Evolutionary conservation across 192 early-diverging fungal genomes (phyloP).

Genomic region (Coemansia sp.): DNA sequence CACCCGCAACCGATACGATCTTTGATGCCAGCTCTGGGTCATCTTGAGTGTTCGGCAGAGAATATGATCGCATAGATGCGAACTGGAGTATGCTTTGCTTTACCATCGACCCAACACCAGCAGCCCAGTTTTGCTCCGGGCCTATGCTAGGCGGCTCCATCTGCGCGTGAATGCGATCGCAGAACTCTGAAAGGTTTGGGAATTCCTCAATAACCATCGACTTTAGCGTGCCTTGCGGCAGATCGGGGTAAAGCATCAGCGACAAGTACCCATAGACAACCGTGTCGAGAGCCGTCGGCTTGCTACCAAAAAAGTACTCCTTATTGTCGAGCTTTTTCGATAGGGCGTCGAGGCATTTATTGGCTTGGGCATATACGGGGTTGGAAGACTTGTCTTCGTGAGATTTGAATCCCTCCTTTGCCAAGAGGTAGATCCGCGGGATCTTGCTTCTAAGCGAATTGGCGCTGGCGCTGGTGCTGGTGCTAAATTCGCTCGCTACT

Average conservation of each 20-base stretch:
- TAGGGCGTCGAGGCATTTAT: slow-evolving; percentile 65
- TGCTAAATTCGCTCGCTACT: not conserved
- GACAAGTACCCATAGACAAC: slow-evolving; percentile 81
- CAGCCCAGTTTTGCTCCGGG: slow-evolving; percentile 17
- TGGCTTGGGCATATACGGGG: slow-evolving; percentile 70
- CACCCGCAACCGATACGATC: slow-evolving; percentile 18
- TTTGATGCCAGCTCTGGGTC: slow-evolving; percentile 22
- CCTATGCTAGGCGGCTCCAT: slow-evolving; percentile 18
- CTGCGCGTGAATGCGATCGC: slow-evolving; percentile 34
- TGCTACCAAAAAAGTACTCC: slow-evolving; percentile 80
- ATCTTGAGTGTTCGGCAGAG: not conserved
- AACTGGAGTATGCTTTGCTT: slow-evolving; percentile 19
- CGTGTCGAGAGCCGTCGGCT: slow-evolving; percentile 74
- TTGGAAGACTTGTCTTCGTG: slow-evolving; percentile 43
- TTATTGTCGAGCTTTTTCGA: slow-evolving; percentile 71
- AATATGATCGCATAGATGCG: not conserved
- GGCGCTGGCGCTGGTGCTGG: not conserved
- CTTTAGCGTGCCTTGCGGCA: slow-evolving; percentile 56
- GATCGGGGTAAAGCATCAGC: slow-evolving; percentile 70
- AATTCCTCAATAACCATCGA: slow-evolving; percentile 14
- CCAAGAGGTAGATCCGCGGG: slow-evolving; percentile 29
- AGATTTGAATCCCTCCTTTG: slow-evolving; percentile 49
- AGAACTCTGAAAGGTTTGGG: slow-evolving; percentile 28
- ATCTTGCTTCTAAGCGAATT: slow-evolving; percentile 18
- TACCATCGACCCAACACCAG: slow-evolving; percentile 11